These are phyloP conservation scores for Pseudotsuga menziesii DNA, from an alignment of 75 land plant species.

Conservation along the genomic window DNA sequence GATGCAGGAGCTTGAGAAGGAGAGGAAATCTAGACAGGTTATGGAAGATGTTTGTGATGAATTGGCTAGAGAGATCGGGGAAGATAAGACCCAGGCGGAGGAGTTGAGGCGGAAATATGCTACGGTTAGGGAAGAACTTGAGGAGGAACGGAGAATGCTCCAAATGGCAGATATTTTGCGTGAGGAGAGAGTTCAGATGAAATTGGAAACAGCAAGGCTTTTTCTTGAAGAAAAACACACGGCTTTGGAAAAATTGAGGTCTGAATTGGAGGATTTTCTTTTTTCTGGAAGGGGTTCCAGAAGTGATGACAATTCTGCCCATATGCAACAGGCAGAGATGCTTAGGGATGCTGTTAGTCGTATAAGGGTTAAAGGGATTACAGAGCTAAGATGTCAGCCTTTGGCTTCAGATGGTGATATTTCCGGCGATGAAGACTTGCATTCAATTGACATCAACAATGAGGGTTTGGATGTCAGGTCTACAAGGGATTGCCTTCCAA, in stretches of 20 bases:
- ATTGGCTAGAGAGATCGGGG: slow-evolving; percentile 23
- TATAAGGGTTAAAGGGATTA: neutral
- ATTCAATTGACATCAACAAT: slow-evolving; percentile 4
- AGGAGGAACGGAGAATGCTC: slow-evolving; percentile 24
- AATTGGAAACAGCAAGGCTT: slow-evolving; percentile 23
- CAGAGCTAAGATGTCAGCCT: neutral
- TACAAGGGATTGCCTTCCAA: neutral
- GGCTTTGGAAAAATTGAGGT: slow-evolving; percentile 9
- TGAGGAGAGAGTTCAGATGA: slow-evolving; percentile 28
- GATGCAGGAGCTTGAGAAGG: slow-evolving; percentile 17
- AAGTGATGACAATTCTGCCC: neutral
- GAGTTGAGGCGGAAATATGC: slow-evolving; percentile 24
- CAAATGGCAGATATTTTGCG: slow-evolving; percentile 26
- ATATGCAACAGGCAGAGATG: slow-evolving; percentile 1
- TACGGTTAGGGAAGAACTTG: slow-evolving; percentile 18
- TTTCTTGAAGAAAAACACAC: slow-evolving; percentile 18
- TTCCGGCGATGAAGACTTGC: neutral
- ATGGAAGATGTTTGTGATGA: slow-evolving; percentile 28
- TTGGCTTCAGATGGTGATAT: neutral
- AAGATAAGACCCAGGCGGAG: slow-evolving; percentile 21
- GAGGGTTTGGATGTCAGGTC: neutral
- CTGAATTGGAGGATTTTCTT: slow-evolving; percentile 19
- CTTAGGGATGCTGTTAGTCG: neutral
- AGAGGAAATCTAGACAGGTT: slow-evolving; percentile 17
- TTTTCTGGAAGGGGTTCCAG: neutral